These are phyloP conservation scores for Arabis alpina DNA, from an alignment of 345 rosid genomes.

Conservation along the genomic window DNA sequence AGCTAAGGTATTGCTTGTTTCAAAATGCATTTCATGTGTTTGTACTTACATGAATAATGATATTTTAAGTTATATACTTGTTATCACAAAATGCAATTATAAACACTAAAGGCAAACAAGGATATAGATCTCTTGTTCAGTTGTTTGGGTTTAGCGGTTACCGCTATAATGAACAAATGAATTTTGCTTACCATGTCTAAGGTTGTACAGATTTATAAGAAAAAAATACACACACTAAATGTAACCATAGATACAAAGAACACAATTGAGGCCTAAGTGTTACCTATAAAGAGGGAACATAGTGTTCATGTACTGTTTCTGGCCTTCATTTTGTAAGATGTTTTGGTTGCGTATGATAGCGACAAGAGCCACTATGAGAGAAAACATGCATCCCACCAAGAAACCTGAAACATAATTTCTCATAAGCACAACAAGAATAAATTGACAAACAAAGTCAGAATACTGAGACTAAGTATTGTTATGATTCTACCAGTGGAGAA, in stretches of 20 bases:
- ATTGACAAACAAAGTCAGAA: not conserved
- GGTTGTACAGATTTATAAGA: not conserved
- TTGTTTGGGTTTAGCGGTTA: not conserved
- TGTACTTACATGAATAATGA: slow-evolving; percentile 39
- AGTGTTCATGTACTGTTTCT: slow-evolving; percentile 52
- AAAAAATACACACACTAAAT: not conserved
- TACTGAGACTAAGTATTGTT: slow-evolving; percentile 18
- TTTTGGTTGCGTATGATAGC: slow-evolving; percentile 48
- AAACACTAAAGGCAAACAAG: not conserved
- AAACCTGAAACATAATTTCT: slow-evolving; percentile 50
- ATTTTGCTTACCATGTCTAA: not conserved
- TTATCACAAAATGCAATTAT: not conserved
- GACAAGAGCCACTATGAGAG: slow-evolving; percentile 54
- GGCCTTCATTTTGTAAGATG: slow-evolving; percentile 40
- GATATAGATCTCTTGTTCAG: not conserved
- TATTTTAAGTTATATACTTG: not conserved
- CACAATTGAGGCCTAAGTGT: not conserved
- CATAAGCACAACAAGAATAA: not conserved
- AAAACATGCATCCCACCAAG: slow-evolving; percentile 58
- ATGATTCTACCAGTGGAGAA: slow-evolving; percentile 53
- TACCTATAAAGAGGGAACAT: slow-evolving; percentile 75
- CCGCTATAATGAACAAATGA: not conserved
- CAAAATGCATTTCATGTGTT: not conserved
- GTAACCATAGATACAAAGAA: not conserved
- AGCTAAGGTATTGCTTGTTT: not conserved